Conservation (phyloP, 495 filamentous ascomycete species). For the Neurospora sp. region DNA sequence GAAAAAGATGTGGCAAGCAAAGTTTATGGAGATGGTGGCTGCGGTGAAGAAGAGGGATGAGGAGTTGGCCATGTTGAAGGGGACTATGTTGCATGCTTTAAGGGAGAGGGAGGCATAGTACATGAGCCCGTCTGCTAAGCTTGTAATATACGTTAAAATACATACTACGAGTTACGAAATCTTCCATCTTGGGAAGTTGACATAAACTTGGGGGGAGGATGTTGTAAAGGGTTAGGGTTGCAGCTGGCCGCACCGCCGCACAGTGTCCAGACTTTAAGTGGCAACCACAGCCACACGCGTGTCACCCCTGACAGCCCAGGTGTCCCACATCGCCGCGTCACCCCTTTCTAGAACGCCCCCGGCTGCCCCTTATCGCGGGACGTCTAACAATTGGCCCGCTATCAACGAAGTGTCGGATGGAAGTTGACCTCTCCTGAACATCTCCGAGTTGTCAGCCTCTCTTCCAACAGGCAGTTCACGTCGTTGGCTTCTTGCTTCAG, state of each 20-base stretch:
- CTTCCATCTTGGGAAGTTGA: not conserved
- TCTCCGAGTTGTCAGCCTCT: not conserved
- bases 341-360: not conserved
- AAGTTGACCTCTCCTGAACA: not conserved
- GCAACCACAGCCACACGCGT: not conserved
- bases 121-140: no score
- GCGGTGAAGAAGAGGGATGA: constrained; percentile 20
- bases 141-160: not conserved
- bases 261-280: not conserved
- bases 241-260: not conserved
- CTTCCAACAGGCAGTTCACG: not conserved
- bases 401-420: not conserved
- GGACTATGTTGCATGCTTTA: constrained; percentile 15
- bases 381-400: not conserved
- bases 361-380: not conserved
- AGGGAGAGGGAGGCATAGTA: constrained; percentile 1
- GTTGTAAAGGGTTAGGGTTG: not conserved
- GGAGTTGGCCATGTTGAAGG: constrained; percentile 17
- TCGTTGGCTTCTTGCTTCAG: not conserved
- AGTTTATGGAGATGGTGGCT: constrained; percentile 26
- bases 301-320: not conserved
- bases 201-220: not conserved
- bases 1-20: constrained; percentile 24
- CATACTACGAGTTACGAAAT: not conserved
- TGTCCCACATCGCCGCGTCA: not conserved